phyloP scores from a whole-genome alignment of 1,284 basidiomycete genomes.

The Inonotus obliquus region DNA sequence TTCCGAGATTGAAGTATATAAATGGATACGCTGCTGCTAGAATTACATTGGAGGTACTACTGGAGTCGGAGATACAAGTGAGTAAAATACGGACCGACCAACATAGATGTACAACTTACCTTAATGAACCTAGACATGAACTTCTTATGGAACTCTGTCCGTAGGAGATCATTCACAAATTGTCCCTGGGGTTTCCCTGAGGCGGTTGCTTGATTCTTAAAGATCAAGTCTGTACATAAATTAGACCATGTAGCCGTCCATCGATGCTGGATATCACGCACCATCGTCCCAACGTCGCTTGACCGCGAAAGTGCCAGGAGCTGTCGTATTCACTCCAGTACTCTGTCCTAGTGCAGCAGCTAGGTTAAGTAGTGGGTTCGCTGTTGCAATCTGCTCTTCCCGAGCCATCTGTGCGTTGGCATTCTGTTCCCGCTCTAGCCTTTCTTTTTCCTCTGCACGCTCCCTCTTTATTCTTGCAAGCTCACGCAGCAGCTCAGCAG shows the following conservation, averaged over 20 bases:
- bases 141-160: constrained; percentile 89
- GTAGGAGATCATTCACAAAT: constrained; percentile 89
- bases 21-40: too few relatives aligned
- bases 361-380: constrained; percentile 84
- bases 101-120: constrained; percentile 30
- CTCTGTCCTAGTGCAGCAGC: constrained; percentile 80
- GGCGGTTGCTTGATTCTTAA: constrained; percentile 91
- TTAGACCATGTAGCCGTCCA: constrained; percentile 1
- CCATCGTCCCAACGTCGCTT: constrained; percentile 95
- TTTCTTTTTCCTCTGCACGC: constrained; percentile 86
- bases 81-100: neutral
- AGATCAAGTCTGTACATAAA: constrained; percentile 71
- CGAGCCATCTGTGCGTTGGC: constrained; percentile 60
- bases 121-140: constrained; percentile 80
- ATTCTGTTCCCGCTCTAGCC: constrained; percentile 73
- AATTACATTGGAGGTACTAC: neutral
- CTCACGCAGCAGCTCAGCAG: constrained; percentile 87
- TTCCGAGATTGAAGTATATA: too few relatives aligned
- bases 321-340: constrained; percentile 65
- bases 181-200: constrained; percentile 64
- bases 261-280: constrained; percentile 31
- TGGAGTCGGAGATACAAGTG: neutral
- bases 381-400: constrained; percentile 79
- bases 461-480: constrained; percentile 95
- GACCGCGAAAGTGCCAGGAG: constrained; percentile 82